Base-by-base conservation (phyloP, 2,329 filamentous ascomycete genomes). In the Aspergillus fructus region DNA sequence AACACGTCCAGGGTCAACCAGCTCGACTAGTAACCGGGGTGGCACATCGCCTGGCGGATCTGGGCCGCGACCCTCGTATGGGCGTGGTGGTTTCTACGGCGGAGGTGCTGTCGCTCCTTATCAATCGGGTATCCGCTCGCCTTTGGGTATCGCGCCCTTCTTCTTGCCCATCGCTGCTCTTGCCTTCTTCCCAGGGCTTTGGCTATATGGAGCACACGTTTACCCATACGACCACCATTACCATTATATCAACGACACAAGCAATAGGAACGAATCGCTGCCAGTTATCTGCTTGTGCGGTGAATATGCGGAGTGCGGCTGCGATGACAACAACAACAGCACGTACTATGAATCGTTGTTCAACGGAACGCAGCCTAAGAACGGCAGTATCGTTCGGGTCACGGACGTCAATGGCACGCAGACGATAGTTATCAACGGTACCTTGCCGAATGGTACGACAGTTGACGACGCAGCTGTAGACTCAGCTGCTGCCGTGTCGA, bases 271-370 rank as follows among this genome's bases (percentile, higher is more conserved):
- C 64, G 71, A 81, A 62, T 77, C 77, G 0, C 63, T 81, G 12
- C 83, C 83, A 0, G 80, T 86, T 6, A 71, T 78, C 3, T 88
- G 85, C 65, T 66, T 85, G 39, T 88, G 85, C 67, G 74, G 81
- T 59, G 66, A 80, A 56, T 81, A 81, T 63, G 71, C 68, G 17
- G 76, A 78, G 34, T 88, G 85, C 64, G 83, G 84, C 4, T 88
- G 85, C 65, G 85, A 86, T 55, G 72, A 79, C 41, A 78, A 76
- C 60, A 71, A 71, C 42, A 78, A 80, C 58, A 64, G 65, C 46
- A 78, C 74, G 1, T 79, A 76, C 59, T 69, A 79, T 55, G 65
- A 76, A 45, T 69, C 73, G 12, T 59, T 80, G 1, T 70, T 81
- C 59, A 73, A 77, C 48, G 75, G 77, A 34, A 76, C 71, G 3